Percentiles rank a stretch among this genome's conserved stretches.
Conservation (phyloP, 257 asterid species). For the Penstemon newberryi region DNA sequence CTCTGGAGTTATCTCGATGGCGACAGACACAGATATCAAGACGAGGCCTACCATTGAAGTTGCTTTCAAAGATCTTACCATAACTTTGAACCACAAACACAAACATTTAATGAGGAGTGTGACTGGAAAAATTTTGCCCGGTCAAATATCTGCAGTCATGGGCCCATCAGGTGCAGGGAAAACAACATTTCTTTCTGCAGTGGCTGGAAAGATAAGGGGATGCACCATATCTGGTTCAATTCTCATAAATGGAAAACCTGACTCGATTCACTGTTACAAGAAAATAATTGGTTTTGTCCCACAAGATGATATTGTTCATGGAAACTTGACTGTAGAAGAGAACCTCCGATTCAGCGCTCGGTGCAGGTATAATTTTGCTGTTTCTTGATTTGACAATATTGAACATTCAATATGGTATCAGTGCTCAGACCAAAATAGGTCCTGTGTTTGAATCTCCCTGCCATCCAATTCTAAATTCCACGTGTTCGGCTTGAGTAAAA, state of each 20-base stretch:
- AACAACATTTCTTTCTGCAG: constrained; percentile 93
- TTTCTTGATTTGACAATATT: constrained; percentile 6
- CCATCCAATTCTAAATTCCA: too few species aligned
- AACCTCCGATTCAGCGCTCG: constrained; percentile 91
- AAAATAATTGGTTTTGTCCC: constrained; percentile 90
- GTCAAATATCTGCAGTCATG: constrained; percentile 92
- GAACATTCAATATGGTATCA: too few species aligned
- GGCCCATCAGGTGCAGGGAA: constrained; percentile 99
- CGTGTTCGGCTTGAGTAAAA: too few species aligned
- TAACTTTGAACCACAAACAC: constrained; percentile 69
- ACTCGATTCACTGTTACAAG: constrained; percentile 74
- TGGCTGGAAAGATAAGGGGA: constrained; percentile 71
- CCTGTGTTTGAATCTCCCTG: too few species aligned
- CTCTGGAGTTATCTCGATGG: constrained; percentile 88
- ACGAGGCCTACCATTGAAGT: constrained; percentile 81
- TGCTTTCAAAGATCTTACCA: constrained; percentile 82
- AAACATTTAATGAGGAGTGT: constrained; percentile 87
- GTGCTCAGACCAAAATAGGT: too few species aligned
- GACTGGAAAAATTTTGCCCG: constrained; percentile 75
- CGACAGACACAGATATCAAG: constrained; percentile 65
- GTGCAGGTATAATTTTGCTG: constrained; percentile 62
- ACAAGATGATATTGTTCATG: constrained; percentile 97
- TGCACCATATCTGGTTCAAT: constrained; percentile 70
- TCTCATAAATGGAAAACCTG: constrained; percentile 79
- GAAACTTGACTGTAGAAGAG: constrained; percentile 93